Evolutionary conservation across 1,139 yeast genomes (phyloP).

Genomic region (Magnusiomyces tetraspermus): DNA sequence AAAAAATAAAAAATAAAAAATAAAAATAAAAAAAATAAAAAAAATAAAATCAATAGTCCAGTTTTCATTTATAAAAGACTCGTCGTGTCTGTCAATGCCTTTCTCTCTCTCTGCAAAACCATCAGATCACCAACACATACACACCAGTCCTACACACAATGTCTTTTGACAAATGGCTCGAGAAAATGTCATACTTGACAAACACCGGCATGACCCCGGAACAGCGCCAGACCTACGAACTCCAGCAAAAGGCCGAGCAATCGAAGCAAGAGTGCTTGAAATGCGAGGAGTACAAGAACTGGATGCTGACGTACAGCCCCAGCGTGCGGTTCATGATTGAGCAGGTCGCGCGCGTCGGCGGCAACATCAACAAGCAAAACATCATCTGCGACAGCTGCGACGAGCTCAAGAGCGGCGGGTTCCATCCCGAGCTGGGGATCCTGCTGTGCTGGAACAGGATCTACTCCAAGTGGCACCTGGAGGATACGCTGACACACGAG

Average conservation of each 20-base stretch:
- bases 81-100: no score
- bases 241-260: conserved; percentile 38
- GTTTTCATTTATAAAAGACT: no score
- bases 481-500: conserved; percentile 88
- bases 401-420: conserved; percentile 85
- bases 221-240: conserved; percentile 50
- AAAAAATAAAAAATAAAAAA: no score
- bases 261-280: conserved; percentile 50
- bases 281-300: conserved; percentile 67
- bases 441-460: conserved; percentile 80
- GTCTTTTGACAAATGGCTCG: conserved; percentile 80
- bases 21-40: no score
- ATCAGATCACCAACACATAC: no score
- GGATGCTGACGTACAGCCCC: conserved; percentile 69
- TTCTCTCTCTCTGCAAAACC: no score
- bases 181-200: conserved; percentile 61
- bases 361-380: conserved; percentile 39
- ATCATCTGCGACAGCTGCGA: conserved; percentile 81
- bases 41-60: no score
- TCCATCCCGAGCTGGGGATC: conserved; percentile 81
- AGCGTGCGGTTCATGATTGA: conserved; percentile 81
- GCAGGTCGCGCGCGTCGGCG: conserved; percentile 65
- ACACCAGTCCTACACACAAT: no score
- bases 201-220: conserved; percentile 54
- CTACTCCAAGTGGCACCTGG: conserved; percentile 69